Evolutionary conservation across 2,329 filamentous ascomycete genomes (phyloP).

Genomic region (Grosmannia penicillata): DNA sequence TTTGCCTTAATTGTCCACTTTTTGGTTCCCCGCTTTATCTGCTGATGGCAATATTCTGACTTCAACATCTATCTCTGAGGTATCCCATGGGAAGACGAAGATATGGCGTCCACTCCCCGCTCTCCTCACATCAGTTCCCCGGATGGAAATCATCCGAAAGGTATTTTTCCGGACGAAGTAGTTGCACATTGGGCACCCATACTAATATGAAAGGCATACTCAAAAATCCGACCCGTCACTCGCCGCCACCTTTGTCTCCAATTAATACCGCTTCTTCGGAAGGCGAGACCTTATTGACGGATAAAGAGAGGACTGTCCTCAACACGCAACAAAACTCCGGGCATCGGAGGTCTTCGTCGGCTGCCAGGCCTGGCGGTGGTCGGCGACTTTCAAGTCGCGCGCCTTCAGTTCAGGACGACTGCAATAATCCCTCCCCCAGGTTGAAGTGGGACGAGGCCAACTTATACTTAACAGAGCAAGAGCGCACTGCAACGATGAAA

Average conservation of each 20-base stretch:
- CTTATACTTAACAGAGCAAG: constrained; percentile 90
- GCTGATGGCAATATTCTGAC: too few relatives aligned
- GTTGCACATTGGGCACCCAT: too few relatives aligned
- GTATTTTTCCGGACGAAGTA: too few relatives aligned
- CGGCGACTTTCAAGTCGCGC: constrained; percentile 52
- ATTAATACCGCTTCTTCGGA: not conserved
- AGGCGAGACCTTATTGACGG: constrained; percentile 38
- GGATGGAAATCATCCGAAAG: not conserved
- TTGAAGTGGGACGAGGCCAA: constrained; percentile 99
- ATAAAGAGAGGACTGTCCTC: constrained; percentile 82
- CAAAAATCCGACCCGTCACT: not conserved
- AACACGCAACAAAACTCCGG: constrained; percentile 95
- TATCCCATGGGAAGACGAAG: too few relatives aligned
- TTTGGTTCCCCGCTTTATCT: too few relatives aligned
- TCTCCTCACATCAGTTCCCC: too few relatives aligned
- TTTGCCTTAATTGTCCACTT: too few relatives aligned
- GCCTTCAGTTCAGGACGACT: constrained; percentile 26
- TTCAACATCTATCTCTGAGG: too few relatives aligned
- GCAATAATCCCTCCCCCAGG: constrained; percentile 48
- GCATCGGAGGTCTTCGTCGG: constrained; percentile 68
- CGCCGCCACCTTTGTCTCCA: not conserved
- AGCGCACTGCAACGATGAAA: constrained; percentile 94
- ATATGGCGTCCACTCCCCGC: too few relatives aligned
- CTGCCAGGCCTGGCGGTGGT: constrained; percentile 48
- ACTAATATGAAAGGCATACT: not conserved